Conservation (phyloP, 495 filamentous ascomycete species). For the Pyronema domesticum region DNA sequence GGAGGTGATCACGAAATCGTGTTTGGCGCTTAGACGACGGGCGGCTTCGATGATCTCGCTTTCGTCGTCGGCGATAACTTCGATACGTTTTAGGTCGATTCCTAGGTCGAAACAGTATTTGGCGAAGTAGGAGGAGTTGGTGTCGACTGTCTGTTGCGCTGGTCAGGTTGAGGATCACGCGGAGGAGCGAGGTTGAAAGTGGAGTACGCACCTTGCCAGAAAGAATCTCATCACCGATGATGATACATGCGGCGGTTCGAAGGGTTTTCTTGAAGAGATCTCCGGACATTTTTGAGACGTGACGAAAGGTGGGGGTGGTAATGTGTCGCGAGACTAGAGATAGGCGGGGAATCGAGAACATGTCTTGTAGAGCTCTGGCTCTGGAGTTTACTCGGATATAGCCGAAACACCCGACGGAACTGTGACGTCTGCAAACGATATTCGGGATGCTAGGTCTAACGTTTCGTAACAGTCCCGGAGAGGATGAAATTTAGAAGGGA, state of each 20-base stretch:
- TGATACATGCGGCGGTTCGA: conserved; percentile 78
- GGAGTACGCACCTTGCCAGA: conserved; percentile 63
- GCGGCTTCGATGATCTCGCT: conserved; percentile 76
- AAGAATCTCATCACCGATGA: conserved; percentile 93
- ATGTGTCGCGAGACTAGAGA: too few species aligned
- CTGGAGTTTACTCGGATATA: too few species aligned
- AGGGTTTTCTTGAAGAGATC: conserved; percentile 9
- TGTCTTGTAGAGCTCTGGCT: too few species aligned
- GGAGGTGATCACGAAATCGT: conserved; percentile 87
- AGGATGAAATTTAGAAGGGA: too few species aligned
- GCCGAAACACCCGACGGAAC: too few species aligned
- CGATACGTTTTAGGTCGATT: conserved; percentile 69
- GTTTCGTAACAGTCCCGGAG: too few species aligned
- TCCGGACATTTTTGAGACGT: too few species aligned
- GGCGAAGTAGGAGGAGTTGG: conserved; percentile 80
- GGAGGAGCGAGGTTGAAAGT: background rate
- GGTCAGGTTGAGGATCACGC: background rate
- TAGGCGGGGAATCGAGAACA: too few species aligned
- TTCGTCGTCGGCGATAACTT: conserved; percentile 86
- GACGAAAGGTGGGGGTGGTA: too few species aligned
- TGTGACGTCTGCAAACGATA: too few species aligned
- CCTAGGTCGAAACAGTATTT: conserved; percentile 86
- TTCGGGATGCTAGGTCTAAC: too few species aligned
- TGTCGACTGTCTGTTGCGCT: conserved; percentile 52
- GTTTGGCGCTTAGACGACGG: conserved; percentile 63